These are phyloP conservation scores for Fusarium oxysporum DNA, from an alignment of 2,329 filamentous ascomycete species.

Conservation along the genomic window DNA sequence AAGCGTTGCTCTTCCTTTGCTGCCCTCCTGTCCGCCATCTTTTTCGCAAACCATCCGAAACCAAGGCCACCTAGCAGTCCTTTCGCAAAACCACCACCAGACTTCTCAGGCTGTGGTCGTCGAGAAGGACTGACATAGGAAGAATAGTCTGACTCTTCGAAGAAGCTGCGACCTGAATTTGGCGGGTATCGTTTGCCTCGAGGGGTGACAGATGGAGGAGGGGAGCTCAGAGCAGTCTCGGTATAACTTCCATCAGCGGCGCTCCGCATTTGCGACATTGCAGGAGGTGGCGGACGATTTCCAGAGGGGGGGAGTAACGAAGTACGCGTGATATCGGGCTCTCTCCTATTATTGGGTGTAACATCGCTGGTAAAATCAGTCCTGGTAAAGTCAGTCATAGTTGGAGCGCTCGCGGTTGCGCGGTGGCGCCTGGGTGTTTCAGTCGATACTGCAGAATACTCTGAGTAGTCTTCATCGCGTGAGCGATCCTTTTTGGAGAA, in stretches of 20 bases:
- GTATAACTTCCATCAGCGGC: conserved; percentile 60
- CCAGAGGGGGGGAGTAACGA: conserved; percentile 62
- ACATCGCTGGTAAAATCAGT: conserved; percentile 43
- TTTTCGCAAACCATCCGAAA: conserved; percentile 75
- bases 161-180: conserved; percentile 56
- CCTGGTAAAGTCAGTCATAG: conserved; percentile 56
- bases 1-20: conserved; percentile 61
- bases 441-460: conserved; percentile 71
- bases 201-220: conserved; percentile 58
- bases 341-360: conserved; percentile 49
- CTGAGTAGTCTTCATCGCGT: conserved; percentile 71
- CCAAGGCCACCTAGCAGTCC: conserved; percentile 71
- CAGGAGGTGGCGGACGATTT: conserved; percentile 50
- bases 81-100: conserved; percentile 65
- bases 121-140: conserved; percentile 73
- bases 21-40: conserved; percentile 67
- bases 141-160: conserved; percentile 68
- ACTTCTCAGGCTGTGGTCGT: conserved; percentile 59
- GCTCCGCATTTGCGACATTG: conserved; percentile 60
- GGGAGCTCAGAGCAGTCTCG: conserved; percentile 51
- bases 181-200: conserved; percentile 60
- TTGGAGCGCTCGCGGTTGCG: conserved; percentile 54
- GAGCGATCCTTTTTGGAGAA: conserved; percentile 64
- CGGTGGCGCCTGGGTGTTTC: conserved; percentile 67
- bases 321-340: conserved; percentile 49